These are phyloP conservation scores for Ceratocystis albifundus DNA, from an alignment of 2,329 filamentous ascomycete species.

Conservation along the genomic window DNA sequence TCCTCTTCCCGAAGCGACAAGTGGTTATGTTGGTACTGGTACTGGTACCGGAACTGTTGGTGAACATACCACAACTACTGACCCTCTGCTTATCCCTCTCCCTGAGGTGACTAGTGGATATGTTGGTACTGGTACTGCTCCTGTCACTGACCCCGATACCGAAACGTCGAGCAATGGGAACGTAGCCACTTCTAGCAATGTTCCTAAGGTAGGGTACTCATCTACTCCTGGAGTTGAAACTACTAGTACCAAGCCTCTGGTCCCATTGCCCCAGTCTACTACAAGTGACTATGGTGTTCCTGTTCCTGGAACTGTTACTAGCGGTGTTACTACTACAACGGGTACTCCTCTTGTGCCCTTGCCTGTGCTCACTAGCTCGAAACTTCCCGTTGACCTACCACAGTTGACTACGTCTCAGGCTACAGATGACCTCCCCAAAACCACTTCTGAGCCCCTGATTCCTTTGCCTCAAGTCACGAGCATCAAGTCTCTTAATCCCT, in stretches of 20 bases:
- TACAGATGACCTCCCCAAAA: too few relatives aligned
- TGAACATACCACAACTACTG: too few relatives aligned
- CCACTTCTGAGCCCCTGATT: background rate
- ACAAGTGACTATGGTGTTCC: background rate
- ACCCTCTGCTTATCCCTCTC: too few relatives aligned
- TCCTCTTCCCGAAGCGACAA: too few relatives aligned
- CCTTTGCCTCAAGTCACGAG: background rate
- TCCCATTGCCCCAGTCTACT: background rate
- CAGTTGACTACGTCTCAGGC: background rate
- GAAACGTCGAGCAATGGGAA: too few relatives aligned
- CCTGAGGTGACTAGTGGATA: background rate
- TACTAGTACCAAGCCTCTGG: background rate
- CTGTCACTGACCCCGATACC: background rate
- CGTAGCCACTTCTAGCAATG: background rate
- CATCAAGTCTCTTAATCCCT: background rate
- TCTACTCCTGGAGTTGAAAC: background rate
- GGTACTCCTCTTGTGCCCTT: background rate
- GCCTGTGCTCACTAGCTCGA: background rate
- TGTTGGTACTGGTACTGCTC: background rate
- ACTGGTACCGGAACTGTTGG: too few relatives aligned
- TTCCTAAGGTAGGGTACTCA: background rate
- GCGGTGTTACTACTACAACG: background rate
- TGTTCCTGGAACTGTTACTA: background rate
- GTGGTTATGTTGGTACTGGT: background rate
- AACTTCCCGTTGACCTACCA: background rate